phyloP scores from a whole-genome alignment of 2,329 filamentous ascomycete species.

The Tolypocladium nubicola region DNA sequence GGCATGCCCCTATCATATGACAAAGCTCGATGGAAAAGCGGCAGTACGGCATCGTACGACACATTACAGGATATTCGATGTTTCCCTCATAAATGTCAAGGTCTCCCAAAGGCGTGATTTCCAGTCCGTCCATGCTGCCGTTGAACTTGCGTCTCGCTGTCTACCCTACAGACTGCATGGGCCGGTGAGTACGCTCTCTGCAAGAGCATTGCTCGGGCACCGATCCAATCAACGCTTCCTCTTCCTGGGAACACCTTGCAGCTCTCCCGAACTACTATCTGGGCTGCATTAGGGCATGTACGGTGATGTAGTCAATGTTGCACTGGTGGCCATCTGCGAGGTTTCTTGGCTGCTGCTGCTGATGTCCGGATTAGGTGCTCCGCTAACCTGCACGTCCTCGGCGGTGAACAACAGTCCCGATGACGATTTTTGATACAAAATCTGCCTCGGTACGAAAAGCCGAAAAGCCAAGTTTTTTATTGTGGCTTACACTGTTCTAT shows the following conservation, averaged over 20 bases:
- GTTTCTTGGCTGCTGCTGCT: neutral
- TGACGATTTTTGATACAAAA: neutral
- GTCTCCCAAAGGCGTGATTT: too few relatives aligned
- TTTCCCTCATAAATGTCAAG: too few relatives aligned
- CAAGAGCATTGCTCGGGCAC: neutral
- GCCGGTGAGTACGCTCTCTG: neutral
- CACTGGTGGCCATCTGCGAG: neutral
- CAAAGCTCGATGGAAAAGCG: too few relatives aligned
- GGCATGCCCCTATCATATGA: too few relatives aligned
- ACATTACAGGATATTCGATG: too few relatives aligned
- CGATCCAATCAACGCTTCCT: neutral
- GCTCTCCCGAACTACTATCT: neutral
- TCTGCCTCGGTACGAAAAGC: neutral
- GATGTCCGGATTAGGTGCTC: neutral
- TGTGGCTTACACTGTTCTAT: neutral
- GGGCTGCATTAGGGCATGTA: neutral
- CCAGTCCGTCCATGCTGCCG: too few relatives aligned
- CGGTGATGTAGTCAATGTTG: neutral
- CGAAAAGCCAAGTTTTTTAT: neutral
- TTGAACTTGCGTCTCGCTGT: neutral
- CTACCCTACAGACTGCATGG: neutral
- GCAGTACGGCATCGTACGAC: too few relatives aligned
- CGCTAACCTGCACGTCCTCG: neutral
- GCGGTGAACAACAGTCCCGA: neutral
- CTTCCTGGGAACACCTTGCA: neutral